These are phyloP conservation scores for Piloderma croceum DNA, from an alignment of 768 basidiomycete genomes.

Conservation along the genomic window DNA sequence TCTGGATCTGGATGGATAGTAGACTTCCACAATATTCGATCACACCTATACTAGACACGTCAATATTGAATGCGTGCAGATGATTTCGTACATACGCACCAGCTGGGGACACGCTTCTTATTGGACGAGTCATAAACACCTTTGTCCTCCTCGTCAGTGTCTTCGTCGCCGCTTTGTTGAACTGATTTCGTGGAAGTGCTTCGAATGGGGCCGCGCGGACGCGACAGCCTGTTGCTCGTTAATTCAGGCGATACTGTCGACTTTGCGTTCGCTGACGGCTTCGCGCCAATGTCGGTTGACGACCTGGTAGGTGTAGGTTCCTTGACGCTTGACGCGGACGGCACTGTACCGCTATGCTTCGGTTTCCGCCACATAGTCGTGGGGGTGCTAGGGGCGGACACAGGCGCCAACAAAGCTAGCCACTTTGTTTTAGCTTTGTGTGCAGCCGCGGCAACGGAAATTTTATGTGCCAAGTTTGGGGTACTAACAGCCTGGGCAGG, in stretches of 20 bases:
- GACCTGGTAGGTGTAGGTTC: constrained; percentile 2
- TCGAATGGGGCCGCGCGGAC: constrained; percentile 22
- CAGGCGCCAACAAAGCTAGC: constrained; percentile 41
- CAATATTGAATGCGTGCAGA: neutral
- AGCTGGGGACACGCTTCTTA: constrained; percentile 80
- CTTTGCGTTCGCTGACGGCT: constrained; percentile 3
- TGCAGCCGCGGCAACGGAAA: constrained; percentile 36
- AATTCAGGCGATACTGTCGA: constrained; percentile 12
- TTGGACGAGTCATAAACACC: constrained; percentile 78
- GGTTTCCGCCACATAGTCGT: constrained; percentile 27
- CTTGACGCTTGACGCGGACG: neutral
- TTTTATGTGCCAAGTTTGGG: constrained; percentile 29
- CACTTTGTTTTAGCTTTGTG: constrained; percentile 54
- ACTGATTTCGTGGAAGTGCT: constrained; percentile 19
- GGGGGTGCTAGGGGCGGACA: constrained; percentile 27
- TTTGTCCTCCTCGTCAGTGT: constrained; percentile 40
- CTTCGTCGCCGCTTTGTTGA: constrained; percentile 32
- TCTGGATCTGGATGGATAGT: constrained; percentile 46
- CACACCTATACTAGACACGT: constrained; percentile 53
- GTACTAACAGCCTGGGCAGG: constrained; percentile 21
- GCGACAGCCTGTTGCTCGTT: constrained; percentile 13
- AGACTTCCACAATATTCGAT: constrained; percentile 79
- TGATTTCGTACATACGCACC: constrained; percentile 39
- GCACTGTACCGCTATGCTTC: constrained; percentile 7
- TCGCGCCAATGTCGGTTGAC: constrained; percentile 7